Evolutionary conservation across 2,329 filamentous ascomycete genomes (phyloP).

Genomic region (Aureobasidium sp.): DNA sequence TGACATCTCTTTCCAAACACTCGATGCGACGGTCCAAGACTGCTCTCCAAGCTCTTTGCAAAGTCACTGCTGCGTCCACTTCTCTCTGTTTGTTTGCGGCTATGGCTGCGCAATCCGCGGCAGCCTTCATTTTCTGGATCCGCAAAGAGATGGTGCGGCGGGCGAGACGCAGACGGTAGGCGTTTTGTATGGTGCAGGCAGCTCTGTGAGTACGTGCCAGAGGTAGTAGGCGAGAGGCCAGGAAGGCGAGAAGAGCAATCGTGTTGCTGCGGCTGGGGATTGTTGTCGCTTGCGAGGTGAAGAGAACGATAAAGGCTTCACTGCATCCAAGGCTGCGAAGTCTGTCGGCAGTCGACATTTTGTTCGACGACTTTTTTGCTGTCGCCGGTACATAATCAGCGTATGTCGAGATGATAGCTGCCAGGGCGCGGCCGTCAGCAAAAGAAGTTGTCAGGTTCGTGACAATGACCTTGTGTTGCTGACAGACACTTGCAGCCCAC

Average conservation of each 20-base stretch:
- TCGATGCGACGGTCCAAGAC: slow-evolving; percentile 32
- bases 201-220: slow-evolving; percentile 45
- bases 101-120: slow-evolving; percentile 41
- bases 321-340: slow-evolving; percentile 34
- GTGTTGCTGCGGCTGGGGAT: slow-evolving; percentile 51
- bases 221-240: slow-evolving; percentile 52
- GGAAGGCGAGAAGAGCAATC: slow-evolving; percentile 50
- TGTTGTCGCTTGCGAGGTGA: slow-evolving; percentile 26
- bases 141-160: slow-evolving; percentile 29
- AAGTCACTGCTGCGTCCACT: slow-evolving; percentile 34
- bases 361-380: not conserved
- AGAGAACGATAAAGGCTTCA: slow-evolving; percentile 37
- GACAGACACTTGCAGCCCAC: slow-evolving; percentile 56
- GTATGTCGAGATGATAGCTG: slow-evolving; percentile 52
- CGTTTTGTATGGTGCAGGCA: slow-evolving; percentile 46
- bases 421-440: slow-evolving; percentile 47
- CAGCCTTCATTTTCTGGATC: slow-evolving; percentile 36
- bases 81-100: slow-evolving; percentile 31
- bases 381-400: slow-evolving; percentile 34
- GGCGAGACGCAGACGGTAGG: slow-evolving; percentile 38
- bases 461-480: slow-evolving; percentile 40
- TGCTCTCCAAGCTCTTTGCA: slow-evolving; percentile 40
- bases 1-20: slow-evolving; percentile 32
- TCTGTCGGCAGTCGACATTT: slow-evolving; percentile 26
- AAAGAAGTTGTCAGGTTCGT: slow-evolving; percentile 54